These are phyloP conservation scores for Diaporthe capsici DNA, from an alignment of 2,329 filamentous ascomycete species.

Conservation along the genomic window DNA sequence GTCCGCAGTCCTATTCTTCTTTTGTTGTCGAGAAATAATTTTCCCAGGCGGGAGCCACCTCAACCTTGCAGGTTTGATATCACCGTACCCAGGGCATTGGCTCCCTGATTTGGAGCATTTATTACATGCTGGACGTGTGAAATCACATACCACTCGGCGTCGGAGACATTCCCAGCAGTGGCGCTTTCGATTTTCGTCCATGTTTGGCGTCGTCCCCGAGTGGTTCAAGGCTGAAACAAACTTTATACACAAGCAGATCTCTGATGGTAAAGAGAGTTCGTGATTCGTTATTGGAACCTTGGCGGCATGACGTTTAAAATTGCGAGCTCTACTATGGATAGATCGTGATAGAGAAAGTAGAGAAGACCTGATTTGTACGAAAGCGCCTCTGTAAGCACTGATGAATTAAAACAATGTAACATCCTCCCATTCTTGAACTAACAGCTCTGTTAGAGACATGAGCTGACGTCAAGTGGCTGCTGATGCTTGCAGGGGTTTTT, in stretches of 20 bases:
- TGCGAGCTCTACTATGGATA: background rate
- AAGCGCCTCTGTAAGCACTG: background rate
- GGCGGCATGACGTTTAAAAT: background rate
- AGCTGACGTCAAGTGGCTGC: background rate
- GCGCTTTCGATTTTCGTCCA: background rate
- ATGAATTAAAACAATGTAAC: background rate
- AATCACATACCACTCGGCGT: background rate
- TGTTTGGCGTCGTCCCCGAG: background rate
- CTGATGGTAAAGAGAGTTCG: background rate
- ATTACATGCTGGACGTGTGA: background rate
- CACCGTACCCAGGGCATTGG: conserved; percentile 4
- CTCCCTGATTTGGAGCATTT: background rate
- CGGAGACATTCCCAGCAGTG: conserved; percentile 18
- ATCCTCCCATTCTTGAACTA: background rate
- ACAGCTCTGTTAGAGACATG: background rate
- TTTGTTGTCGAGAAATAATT: background rate
- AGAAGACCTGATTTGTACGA: background rate
- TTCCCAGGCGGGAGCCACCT: conserved; percentile 3
- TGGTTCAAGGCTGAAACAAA: background rate
- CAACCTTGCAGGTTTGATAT: conserved; percentile 1
- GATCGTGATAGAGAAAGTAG: too few relatives aligned
- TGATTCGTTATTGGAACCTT: background rate
- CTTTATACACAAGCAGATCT: background rate
- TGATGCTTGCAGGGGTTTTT: background rate
- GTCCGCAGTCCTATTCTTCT: background rate